phyloP scores from a whole-genome alignment of 768 basidiomycete species.

The Leccinum uliginosum region DNA sequence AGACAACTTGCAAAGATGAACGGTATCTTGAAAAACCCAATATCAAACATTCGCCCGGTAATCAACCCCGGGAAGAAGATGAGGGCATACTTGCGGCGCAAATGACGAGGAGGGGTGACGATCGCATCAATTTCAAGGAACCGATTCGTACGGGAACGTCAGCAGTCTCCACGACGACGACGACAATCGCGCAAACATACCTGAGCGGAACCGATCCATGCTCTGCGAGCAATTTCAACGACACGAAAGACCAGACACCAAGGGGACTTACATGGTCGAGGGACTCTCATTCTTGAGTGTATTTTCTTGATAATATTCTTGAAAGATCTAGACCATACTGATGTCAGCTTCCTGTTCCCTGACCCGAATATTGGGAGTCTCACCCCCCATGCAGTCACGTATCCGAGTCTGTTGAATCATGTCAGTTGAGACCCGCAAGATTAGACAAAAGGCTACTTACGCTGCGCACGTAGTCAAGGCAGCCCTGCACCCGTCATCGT shows the following conservation, averaged over 20 bases:
- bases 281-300: conserved; percentile 43
- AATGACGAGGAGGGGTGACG: neutral
- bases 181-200: conserved; percentile 26
- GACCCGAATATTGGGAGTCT: neutral
- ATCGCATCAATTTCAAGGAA: neutral
- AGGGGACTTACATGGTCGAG: conserved; percentile 54
- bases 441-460: conserved; percentile 20
- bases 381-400: neutral
- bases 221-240: conserved; percentile 36
- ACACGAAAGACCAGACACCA: neutral
- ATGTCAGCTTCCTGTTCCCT: neutral
- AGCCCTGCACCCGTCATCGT: conserved; percentile 6
- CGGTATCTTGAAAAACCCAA: conserved; percentile 59
- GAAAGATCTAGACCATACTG: conserved; percentile 50
- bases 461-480: conserved; percentile 36
- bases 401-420: neutral
- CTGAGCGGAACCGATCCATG: conserved; percentile 80
- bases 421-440: neutral
- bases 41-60: conserved; percentile 67
- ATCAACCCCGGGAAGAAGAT: conserved; percentile 59
- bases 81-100: conserved; percentile 49
- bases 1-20: conserved; percentile 44
- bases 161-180: neutral
- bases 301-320: conserved; percentile 62
- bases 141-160: neutral